Evolutionary conservation across 169 alveolate genomes (phyloP), one percentile per base, ranked within the genome.

Genomic region (Perkinsus chesapeaki): DNA sequence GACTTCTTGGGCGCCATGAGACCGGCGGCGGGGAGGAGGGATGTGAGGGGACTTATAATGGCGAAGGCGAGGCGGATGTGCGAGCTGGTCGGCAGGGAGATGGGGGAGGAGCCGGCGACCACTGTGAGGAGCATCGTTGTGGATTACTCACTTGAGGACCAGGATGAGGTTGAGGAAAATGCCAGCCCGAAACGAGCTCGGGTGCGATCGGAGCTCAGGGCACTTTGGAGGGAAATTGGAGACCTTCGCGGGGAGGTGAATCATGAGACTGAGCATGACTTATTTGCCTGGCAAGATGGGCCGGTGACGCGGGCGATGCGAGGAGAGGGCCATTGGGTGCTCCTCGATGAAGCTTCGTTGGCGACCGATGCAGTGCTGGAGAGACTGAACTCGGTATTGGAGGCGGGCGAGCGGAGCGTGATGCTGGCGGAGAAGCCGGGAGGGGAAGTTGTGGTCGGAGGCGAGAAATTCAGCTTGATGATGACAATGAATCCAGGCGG

Each of bases 401-500:
- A 99, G 95, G 96, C 98, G 39, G 82, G 98, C 96, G 93, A 97
- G 96, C 93, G 91, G 73, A 37, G 92, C 37, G 90, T 96, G 31
- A 93, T 96, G 39, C 94, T 96, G 39, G 96, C 96, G 7, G 97
- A 96, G 94, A 95, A 96, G 93, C 96, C 96, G 9, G 93, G 95
- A n/a, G 94, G 93, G 0, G 94, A 94, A 16, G 39, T 37, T 1
- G 73, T 92, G 3, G 39, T 39, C 38, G 93, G 23, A 16, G 93
- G 91, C 36, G 94, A 91, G 27, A 91, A 48, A 3, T 99, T 99
- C 95, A 96, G 98, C 36, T 96, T 99, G 39, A 97, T 99, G 73
- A 99, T 99, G n/a, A 99, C 99, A 27, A 99, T 99, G 99, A 99
- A 99, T 95, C 99, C 99, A 47, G 98, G 99, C 39, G 99, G 99